phyloP scores from a whole-genome alignment of 1,284 basidiomycete genomes.

The Schizopora paradoxa region DNA sequence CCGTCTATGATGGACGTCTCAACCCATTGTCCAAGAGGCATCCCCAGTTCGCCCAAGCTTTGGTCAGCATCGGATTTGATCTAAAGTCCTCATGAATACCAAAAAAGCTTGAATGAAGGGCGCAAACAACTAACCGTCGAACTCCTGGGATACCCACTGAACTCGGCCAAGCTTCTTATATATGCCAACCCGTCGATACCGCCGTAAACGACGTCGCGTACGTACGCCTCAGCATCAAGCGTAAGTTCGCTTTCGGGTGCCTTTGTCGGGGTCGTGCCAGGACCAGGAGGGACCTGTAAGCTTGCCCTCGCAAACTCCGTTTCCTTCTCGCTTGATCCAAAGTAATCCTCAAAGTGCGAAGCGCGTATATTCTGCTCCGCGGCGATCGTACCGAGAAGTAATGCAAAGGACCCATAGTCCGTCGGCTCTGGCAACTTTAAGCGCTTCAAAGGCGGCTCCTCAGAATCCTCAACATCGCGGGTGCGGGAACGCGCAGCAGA shows the following conservation, averaged over 20 bases:
- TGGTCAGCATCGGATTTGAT: neutral
- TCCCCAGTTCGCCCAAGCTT: constrained; percentile 28
- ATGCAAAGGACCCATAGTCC: constrained; percentile 59
- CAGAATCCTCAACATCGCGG: constrained; percentile 45
- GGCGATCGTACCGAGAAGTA: constrained; percentile 42
- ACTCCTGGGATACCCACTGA: constrained; percentile 29
- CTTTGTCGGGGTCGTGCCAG: neutral
- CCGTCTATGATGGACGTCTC: constrained; percentile 53
- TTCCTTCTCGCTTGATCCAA: constrained; percentile 33
- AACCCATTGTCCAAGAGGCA: constrained; percentile 52
- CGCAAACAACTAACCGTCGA: constrained; percentile 12
- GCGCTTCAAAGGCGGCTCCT: constrained; percentile 35
- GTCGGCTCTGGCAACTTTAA: constrained; percentile 46
- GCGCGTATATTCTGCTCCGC: constrained; percentile 40
- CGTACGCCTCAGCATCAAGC: constrained; percentile 52
- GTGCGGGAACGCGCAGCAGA: constrained; percentile 39
- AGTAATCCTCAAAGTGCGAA: constrained; percentile 30
- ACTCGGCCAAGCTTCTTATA: constrained; percentile 67
- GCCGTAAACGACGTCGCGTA: constrained; percentile 68
- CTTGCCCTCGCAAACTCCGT: constrained; percentile 27
- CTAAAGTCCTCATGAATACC: constrained; percentile 6
- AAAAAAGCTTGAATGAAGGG: constrained; percentile 6
- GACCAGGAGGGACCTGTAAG: constrained; percentile 19
- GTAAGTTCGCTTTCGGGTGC: constrained; percentile 35
- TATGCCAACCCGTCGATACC: constrained; percentile 70